Base-by-base conservation (phyloP, 148 eudicot genomes). In the Cornus florida region DNA sequence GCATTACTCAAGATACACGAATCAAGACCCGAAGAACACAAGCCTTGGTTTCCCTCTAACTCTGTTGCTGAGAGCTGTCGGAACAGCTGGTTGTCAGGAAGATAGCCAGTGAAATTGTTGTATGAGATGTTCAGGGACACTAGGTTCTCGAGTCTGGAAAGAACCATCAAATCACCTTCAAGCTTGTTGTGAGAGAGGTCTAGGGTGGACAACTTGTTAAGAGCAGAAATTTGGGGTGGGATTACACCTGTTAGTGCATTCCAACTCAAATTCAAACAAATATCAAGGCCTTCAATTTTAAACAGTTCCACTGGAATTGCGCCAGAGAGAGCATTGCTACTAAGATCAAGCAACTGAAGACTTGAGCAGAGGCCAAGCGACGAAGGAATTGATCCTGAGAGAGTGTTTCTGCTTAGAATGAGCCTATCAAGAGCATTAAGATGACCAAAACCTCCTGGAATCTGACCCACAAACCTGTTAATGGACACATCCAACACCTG, bases 11-110 rank as follows among this genome's bases (percentile, higher is more conserved):
- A 43, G 81, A 93, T 91, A 69, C 98, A 94, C 35, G 91, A 87
- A 68, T 85, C 84, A 28, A 64, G 87, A 41, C 83, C 91, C n/a
- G 71, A 46, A 35, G 93, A 81, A 73, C 97, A 94, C 79, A 94
- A 62, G 23, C 89, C 93, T 77, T 71, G 67, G 81, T 91, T 94
- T 67, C 97, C 98, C 20, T 78, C 93, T 69, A 94, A 75, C 68
- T 94, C 98, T 46, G 82, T 43, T 32, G 83, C 75, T 28, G 97
- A 75, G 33, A 94, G 72, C 82, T 92, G 98, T 39, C 91, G 83
- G 72, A 94, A 94, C 17, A 94, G 84, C 91, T 94, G 91, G 83
- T 78, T 91, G 66, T 94, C 93, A 0, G 98, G 94, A 46, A 92
- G 87, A 75, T 86, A 86, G 38, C 95, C 97, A 0, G 93, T 84